Evolutionary conservation across 305 asterid species (phyloP).

Genomic region (Fraxinus xanthoxyloides): DNA sequence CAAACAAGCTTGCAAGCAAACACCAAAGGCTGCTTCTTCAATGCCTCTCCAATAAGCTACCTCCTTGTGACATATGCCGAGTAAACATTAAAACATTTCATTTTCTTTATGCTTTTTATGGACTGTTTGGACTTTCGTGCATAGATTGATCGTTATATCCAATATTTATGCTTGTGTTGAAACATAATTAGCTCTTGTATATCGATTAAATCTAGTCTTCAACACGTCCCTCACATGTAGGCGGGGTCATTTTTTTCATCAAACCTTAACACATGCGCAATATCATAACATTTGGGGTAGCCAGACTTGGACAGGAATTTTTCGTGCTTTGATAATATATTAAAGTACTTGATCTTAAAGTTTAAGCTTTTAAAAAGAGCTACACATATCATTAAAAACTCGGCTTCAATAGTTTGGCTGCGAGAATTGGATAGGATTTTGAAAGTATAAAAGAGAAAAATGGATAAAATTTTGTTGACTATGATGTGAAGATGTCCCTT

Average conservation of each 20-base stretch:
- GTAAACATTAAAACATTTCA: constrained; percentile 30
- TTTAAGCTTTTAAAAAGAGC: neutral
- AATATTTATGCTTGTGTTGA: neutral
- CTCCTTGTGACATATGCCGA: constrained; percentile 92
- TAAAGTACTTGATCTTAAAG: neutral
- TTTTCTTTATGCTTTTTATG: neutral
- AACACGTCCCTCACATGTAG: neutral
- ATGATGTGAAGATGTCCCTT: neutral
- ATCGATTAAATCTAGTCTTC: neutral
- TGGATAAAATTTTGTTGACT: neutral
- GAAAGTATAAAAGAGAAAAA: neutral
- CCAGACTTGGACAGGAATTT: neutral
- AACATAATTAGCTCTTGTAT: neutral
- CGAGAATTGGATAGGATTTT: neutral
- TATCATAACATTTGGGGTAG: neutral
- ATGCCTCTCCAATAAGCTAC: constrained; percentile 77
- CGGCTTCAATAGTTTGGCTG: neutral
- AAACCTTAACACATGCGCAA: neutral
- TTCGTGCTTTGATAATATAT: neutral
- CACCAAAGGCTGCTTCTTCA: constrained; percentile 88
- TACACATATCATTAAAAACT: neutral
- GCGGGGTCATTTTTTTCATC: too few relatives aligned
- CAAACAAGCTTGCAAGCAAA: constrained; percentile 92
- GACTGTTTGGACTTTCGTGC: neutral
- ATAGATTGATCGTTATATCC: neutral